These are phyloP conservation scores for Polyporus tsugae DNA, from an alignment of 1,284 basidiomycete genomes.

Conservation along the genomic window DNA sequence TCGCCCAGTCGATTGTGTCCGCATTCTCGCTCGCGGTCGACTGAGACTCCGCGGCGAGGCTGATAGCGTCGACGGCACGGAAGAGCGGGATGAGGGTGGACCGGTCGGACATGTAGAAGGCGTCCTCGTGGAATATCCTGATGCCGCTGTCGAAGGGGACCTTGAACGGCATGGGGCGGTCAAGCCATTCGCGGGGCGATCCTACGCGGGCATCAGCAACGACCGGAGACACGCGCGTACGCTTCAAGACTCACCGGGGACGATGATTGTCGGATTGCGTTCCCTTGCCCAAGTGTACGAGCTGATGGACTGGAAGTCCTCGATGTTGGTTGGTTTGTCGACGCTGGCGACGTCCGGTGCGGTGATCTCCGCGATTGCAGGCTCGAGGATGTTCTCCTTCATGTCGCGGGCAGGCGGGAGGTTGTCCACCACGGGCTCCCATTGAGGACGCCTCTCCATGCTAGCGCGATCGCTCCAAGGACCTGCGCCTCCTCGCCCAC, in stretches of 20 bases:
- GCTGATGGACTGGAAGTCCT: slow-evolving; percentile 50
- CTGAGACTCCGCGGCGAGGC: slow-evolving; percentile 35
- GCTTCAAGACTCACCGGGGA: slow-evolving; percentile 52
- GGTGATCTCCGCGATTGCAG: slow-evolving; percentile 18
- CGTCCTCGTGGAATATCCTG: slow-evolving; percentile 60
- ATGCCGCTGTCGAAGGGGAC: slow-evolving; percentile 56
- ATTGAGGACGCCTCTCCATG: not conserved
- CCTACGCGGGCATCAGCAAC: slow-evolving; percentile 43
- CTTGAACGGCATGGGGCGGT: slow-evolving; percentile 51
- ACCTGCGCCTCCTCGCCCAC: not conserved
- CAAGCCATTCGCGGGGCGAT: slow-evolving; percentile 60
- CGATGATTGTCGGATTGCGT: slow-evolving; percentile 54
- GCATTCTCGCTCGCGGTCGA: not conserved
- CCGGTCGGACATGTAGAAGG: slow-evolving; percentile 49
- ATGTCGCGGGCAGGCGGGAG: slow-evolving; percentile 28
- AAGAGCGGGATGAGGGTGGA: slow-evolving; percentile 56
- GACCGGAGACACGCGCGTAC: slow-evolving; percentile 49
- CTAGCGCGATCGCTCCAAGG: not conserved
- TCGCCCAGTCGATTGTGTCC: slow-evolving; percentile 51
- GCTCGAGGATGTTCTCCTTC: slow-evolving; percentile 19
- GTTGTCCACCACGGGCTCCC: slow-evolving; percentile 9
- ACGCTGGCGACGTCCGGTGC: slow-evolving; percentile 7
- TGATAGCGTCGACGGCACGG: slow-evolving; percentile 53
- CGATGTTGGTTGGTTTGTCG: slow-evolving; percentile 22
- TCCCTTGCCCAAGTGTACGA: slow-evolving; percentile 61